Evolutionary conservation across 23 red algal genomes (phyloP), one percentile per base, ranked within the genome.

Genomic region (Gracilaria vermiculophylla): DNA sequence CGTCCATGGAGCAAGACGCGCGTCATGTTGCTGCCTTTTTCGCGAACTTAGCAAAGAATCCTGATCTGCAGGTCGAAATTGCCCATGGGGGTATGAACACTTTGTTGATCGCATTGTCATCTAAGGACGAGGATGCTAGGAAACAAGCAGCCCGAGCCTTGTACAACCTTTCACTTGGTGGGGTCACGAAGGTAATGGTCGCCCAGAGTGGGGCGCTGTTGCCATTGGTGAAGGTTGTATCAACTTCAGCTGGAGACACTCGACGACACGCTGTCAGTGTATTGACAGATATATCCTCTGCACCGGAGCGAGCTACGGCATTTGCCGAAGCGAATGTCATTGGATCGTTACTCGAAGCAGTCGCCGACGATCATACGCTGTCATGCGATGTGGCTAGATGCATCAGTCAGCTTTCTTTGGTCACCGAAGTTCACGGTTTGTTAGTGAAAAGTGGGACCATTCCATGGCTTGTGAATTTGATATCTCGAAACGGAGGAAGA

Each of bases 161-260:
- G 31, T 91, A 72, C 36, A 91, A 91, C 47, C 66, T 91, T 45
- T 81, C 75, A 37, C 57, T 91, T 28, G 87, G 87, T 69, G 87
- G 87, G 5, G 58, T 91, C 15, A 91, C 70, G 15, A 80, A 73
- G 37, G 55, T 81, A 25, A 81, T 91, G 62, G 45, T 81, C 1
- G 76, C 53, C 15, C 87, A 81, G 60, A 62, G 73, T 42, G 75
- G 87, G 14, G 69, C 75, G 21, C 33, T 91, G 25, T 6, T 69
- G 24, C 87, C 87, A 14, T 47, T 91, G 57, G 54, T 91, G 21
- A 91, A 58, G 48, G 64, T 51, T 15, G 87, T 66, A 31, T 52
- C 41, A 17, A 52, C 42, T 27, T 71, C 58, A 7, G 35, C 24
- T 53, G 75, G 76, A 19, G 62, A 70, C 40, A 51, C 75, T 0